phyloP scores from a whole-genome alignment of 179 eudicot genomes.

The Heliamphora pulchella region DNA sequence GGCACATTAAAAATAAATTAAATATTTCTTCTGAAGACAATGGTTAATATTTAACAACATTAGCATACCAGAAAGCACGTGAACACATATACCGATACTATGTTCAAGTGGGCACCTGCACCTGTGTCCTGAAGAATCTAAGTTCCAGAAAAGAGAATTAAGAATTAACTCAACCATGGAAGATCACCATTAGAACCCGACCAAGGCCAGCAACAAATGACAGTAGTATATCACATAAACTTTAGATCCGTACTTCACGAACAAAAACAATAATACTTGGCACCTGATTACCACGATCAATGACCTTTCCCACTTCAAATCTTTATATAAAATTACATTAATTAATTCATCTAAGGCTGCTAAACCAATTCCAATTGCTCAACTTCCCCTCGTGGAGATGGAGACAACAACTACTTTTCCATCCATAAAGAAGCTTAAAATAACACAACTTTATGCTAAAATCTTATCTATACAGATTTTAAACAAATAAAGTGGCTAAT shows the following conservation, averaged over 20 bases:
- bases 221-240: conserved; percentile 28
- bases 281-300: conserved; percentile 22
- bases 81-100: conserved; percentile 29
- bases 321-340: not conserved
- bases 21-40: not conserved
- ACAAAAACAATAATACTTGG: conserved; percentile 29
- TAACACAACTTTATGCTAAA: conserved; percentile 15
- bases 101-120: conserved; percentile 25
- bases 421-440: conserved; percentile 23
- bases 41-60: not conserved
- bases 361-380: conserved; percentile 19
- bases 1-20: not conserved
- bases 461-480: not conserved
- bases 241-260: conserved; percentile 49
- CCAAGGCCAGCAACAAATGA: conserved; percentile 19
- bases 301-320: conserved; percentile 6
- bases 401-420: conserved; percentile 35
- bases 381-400: conserved; percentile 13
- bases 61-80: conserved; percentile 21
- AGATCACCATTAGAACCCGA: conserved; percentile 18
- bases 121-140: conserved; percentile 29
- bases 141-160: conserved; percentile 18
- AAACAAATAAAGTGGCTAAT: not conserved
- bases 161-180: conserved; percentile 17
- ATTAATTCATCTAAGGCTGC: conserved; percentile 24